These are phyloP conservation scores for Fusarium denticulatum DNA, from an alignment of 2,329 filamentous ascomycete genomes.

Conservation along the genomic window DNA sequence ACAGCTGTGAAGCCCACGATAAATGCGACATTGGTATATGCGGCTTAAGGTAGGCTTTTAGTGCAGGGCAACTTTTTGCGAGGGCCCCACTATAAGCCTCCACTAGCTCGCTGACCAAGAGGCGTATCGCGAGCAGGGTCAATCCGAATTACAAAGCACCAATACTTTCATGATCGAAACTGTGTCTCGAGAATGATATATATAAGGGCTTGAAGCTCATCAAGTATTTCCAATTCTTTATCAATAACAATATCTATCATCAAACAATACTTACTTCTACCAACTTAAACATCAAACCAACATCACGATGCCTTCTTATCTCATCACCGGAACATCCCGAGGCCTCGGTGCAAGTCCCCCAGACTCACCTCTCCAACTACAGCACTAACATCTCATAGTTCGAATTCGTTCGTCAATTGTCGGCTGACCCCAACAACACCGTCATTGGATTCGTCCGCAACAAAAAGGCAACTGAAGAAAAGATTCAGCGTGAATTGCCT, in stretches of 20 bases:
- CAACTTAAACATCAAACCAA: not conserved
- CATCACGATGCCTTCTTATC: slow-evolving; percentile 25
- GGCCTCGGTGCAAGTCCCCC: slow-evolving; percentile 23
- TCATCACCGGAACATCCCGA: slow-evolving; percentile 34
- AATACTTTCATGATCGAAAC: not conserved
- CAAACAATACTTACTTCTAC: not conserved
- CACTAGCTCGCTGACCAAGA: not conserved
- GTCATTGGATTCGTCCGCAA: slow-evolving; percentile 58
- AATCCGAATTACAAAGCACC: slow-evolving; percentile 11
- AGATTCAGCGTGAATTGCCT: slow-evolving; percentile 46
- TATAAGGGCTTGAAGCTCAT: not conserved
- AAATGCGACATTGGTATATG: no score
- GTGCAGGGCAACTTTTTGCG: slow-evolving; percentile 19
- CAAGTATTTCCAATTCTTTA: fast-evolving
- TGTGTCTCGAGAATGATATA: not conserved
- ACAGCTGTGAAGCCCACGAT: fast-evolving
- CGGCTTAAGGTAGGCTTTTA: fast-evolving
- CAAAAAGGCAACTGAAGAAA: slow-evolving; percentile 52
- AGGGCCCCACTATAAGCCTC: not conserved
- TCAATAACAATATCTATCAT: fast-evolving
- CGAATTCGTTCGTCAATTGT: slow-evolving; percentile 54
- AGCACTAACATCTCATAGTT: slow-evolving; percentile 1
- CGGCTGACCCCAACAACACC: slow-evolving; percentile 51
- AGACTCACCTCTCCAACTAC: fast-evolving
- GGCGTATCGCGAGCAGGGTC: not conserved